These are phyloP conservation scores for Scytalidium lignicola DNA, from an alignment of 2,329 filamentous ascomycete genomes.

Conservation along the genomic window DNA sequence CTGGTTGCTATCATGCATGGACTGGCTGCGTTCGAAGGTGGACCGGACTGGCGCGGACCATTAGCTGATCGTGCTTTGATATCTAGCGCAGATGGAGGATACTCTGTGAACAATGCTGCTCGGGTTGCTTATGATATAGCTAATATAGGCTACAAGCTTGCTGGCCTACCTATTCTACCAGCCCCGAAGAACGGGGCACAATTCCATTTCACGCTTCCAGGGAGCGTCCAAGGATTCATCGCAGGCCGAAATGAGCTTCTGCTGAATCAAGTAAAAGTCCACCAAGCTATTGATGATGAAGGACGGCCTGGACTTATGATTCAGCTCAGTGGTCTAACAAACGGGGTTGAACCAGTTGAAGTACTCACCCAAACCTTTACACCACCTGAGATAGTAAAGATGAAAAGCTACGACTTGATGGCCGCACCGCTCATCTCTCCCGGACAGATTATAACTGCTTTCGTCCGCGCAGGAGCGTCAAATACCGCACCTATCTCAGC, in stretches of 20 bases:
- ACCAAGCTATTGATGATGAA: constrained; percentile 5
- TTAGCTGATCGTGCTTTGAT: constrained; percentile 31
- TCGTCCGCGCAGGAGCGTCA: constrained; percentile 2
- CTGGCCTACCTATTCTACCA: constrained; percentile 12
- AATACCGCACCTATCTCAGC: background rate
- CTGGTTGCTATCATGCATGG: constrained; percentile 32
- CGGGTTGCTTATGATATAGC: constrained; percentile 27
- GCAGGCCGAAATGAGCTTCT: background rate
- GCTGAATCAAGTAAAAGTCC: constrained; percentile 1
- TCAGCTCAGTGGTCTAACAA: constrained; percentile 3
- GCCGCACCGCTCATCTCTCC: constrained; percentile 26
- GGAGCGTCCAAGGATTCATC: constrained; percentile 31
- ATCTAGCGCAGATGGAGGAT: constrained; percentile 32
- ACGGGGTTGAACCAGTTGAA: constrained; percentile 3
- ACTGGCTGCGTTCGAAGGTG: constrained; percentile 21
- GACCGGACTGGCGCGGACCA: constrained; percentile 30
- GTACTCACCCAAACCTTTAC: constrained; percentile 24
- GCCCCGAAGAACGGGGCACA: constrained; percentile 30
- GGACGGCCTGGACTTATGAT: constrained; percentile 3
- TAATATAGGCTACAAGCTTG: constrained; percentile 24
- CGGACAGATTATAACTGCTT: constrained; percentile 14
- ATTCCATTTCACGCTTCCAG: constrained; percentile 32
- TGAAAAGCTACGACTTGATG: constrained; percentile 19
- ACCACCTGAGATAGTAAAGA: constrained; percentile 15
- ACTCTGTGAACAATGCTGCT: constrained; percentile 32